Conservation (phyloP, 139 green algal species). For the Eudorina sp. region DNA sequence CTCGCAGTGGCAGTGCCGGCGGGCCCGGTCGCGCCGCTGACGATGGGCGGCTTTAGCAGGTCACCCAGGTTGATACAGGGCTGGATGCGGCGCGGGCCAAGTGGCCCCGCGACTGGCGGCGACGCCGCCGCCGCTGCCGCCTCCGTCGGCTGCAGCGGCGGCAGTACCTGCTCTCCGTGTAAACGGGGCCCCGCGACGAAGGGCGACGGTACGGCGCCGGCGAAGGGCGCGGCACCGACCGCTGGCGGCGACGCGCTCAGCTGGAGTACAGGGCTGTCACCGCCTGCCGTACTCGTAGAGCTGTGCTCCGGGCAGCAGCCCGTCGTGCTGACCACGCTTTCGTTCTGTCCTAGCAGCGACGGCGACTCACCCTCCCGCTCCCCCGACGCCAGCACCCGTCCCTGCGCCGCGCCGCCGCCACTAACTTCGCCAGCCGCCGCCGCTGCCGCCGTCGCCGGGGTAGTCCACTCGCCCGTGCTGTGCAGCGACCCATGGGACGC, state of each 20-base stretch:
- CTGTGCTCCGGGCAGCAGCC: no score
- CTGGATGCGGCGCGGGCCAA: neutral
- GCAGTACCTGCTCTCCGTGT: no score
- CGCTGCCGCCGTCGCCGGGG: neutral
- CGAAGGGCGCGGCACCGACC: neutral
- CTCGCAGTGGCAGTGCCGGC: neutral
- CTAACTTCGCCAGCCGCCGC: neutral
- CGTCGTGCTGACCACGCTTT: neutral
- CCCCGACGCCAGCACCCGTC: no score
- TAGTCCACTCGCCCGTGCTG: neutral
- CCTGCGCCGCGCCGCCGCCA: no score
- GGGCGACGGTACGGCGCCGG: neutral
- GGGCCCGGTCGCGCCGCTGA: neutral
- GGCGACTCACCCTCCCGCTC: no score
- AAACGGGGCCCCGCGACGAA: neutral
- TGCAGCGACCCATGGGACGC: neutral
- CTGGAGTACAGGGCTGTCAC: neutral
- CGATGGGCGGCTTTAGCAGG: neutral
- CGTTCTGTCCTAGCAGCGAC: no score
- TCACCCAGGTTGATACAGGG: constrained; percentile 16
- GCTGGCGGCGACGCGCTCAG: neutral
- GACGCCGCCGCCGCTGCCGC: neutral
- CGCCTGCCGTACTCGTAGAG: no score
- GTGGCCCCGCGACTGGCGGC: neutral
- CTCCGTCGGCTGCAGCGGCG: neutral